Percentiles rank a stretch among this genome's conserved stretches.
Conservation (phyloP, 2,329 filamentous ascomycete species). For the Biscogniauxia sp. region DNA sequence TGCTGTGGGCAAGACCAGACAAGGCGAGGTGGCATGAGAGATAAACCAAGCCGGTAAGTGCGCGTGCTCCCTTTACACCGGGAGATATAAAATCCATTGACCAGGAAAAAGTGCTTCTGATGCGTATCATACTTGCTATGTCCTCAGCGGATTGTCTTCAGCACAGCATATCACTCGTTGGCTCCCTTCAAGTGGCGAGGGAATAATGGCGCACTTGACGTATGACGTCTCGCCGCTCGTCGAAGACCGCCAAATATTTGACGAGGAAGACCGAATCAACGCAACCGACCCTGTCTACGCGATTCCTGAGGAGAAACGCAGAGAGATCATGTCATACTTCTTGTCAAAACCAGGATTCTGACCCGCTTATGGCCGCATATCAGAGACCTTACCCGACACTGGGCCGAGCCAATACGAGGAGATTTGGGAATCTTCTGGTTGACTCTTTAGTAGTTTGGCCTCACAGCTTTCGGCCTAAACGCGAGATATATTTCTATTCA, state of each 20-base stretch:
- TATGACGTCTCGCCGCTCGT: slow-evolving; percentile 46
- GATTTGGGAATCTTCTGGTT: slow-evolving; percentile 21
- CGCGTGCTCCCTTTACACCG: slow-evolving; percentile 8
- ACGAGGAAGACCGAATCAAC: slow-evolving; percentile 66
- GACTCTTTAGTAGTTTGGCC: slow-evolving; percentile 17
- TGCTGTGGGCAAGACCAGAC: slow-evolving; percentile 77
- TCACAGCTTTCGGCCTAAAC: slow-evolving; percentile 9
- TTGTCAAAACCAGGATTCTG: slow-evolving; percentile 56
- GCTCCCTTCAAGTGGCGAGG: slow-evolving; percentile 35
- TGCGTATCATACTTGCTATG: slow-evolving; percentile 91
- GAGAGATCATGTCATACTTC: slow-evolving; percentile 65
- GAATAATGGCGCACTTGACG: slow-evolving; percentile 41
- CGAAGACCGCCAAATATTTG: slow-evolving; percentile 62
- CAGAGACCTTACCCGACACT: slow-evolving; percentile 30
- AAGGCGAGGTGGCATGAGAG: slow-evolving; percentile 75
- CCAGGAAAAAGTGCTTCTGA: slow-evolving; percentile 63
- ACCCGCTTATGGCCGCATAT: slow-evolving; percentile 35
- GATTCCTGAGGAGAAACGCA: slow-evolving; percentile 69
- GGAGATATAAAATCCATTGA: slow-evolving; percentile 8
- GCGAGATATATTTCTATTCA: slow-evolving; percentile 11
- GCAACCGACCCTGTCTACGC: slow-evolving; percentile 82
- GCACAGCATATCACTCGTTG: slow-evolving; percentile 63
- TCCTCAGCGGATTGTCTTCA: slow-evolving; percentile 79
- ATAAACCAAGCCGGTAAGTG: slow-evolving; percentile 87
- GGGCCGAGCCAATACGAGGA: slow-evolving; percentile 31